Evolutionary conservation across 257 asterid genomes (phyloP).

Genomic region (Rhazya stricta): DNA sequence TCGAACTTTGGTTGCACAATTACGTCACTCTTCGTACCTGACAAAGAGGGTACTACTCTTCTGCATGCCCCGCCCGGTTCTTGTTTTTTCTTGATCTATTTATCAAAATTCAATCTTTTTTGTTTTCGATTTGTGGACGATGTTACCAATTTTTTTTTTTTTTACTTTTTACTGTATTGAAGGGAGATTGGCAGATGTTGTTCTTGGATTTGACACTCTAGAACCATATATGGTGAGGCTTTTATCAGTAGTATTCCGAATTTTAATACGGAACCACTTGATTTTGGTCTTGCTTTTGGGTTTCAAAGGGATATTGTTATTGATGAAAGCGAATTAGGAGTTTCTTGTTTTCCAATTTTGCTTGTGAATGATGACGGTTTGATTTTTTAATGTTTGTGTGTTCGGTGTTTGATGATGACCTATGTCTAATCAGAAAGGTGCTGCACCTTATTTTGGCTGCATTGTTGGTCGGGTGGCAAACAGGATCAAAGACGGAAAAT

Average conservation of each 20-base stretch:
- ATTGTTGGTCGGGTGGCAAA: conserved; percentile 99
- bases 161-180: conserved; percentile 8
- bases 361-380: not conserved
- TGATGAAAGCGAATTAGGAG: not conserved
- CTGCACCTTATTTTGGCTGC: conserved; percentile 88
- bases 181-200: conserved; percentile 92
- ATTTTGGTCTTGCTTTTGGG: conserved; percentile 5
- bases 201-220: conserved; percentile 88
- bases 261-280: not conserved
- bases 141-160: conserved; percentile 3
- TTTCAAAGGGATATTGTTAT: not conserved
- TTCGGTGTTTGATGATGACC: conserved; percentile 11
- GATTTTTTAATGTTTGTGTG: conserved; percentile 3
- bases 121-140: not conserved
- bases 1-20: conserved; percentile 90
- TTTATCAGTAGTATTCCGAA: not conserved
- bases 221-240: conserved; percentile 76
- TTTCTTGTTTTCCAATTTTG: not conserved
- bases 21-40: conserved; percentile 79
- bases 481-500: conserved; percentile 86
- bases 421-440: conserved; percentile 58
- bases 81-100: not conserved
- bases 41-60: conserved; percentile 51
- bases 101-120: conserved; percentile 1
- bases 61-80: not conserved